Evolutionary conservation across 208 protist species (phyloP).

Genomic region (Tetramitus jugosus): DNA sequence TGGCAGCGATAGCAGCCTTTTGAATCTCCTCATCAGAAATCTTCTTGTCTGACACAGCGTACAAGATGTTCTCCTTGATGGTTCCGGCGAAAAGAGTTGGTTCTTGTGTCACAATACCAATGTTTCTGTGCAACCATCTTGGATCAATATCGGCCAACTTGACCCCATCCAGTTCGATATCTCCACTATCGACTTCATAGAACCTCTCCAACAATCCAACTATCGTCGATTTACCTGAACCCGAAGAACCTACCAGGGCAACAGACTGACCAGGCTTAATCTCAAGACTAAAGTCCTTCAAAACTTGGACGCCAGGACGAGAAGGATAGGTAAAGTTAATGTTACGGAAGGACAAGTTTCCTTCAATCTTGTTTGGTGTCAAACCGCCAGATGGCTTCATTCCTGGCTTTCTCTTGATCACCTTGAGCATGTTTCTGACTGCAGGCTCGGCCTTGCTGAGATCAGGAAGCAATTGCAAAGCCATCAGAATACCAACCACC

Average conservation of each 20-base stretch:
- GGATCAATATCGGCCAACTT: conserved; percentile 51
- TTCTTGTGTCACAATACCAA: conserved; percentile 15
- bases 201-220: not conserved
- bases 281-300: conserved; percentile 24
- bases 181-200: conserved; percentile 17
- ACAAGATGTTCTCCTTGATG: not conserved
- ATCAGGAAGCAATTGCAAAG: not conserved
- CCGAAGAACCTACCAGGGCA: conserved; percentile 23
- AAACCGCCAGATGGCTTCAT: not conserved
- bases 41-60: not conserved
- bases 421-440: not conserved
- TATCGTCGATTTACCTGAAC: conserved; percentile 10
- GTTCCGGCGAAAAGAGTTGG: not conserved
- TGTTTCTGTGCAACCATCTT: conserved; percentile 37
- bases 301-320: not conserved
- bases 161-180: conserved; percentile 50
- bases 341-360: conserved; percentile 1
- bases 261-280: not conserved
- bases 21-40: not conserved
- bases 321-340: conserved; percentile 17
- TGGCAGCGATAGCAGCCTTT: conserved; percentile 45
- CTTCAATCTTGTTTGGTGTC: not conserved
- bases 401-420: not conserved
- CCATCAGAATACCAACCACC: not conserved
- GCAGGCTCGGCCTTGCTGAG: not conserved